Evolutionary conservation across 164 flowering plant species (phyloP).

Genomic region (Sextonia rubra): DNA sequence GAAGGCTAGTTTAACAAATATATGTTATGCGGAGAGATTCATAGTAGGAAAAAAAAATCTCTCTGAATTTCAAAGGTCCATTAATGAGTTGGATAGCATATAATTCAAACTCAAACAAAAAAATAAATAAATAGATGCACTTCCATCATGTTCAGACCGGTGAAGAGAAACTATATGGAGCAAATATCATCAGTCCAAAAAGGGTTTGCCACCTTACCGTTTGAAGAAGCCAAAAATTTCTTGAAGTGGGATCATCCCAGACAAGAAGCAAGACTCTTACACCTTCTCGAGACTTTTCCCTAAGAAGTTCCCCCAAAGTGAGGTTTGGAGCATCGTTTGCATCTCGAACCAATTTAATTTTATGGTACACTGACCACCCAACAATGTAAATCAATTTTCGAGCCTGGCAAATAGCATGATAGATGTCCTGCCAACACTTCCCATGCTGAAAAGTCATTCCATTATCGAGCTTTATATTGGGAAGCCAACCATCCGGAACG

Average conservation of each 20-base stretch:
- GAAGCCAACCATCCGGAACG: conserved; percentile 84
- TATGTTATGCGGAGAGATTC: background rate
- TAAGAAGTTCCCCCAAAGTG: conserved; percentile 82
- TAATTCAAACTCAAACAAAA: background rate
- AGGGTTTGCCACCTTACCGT: conserved; percentile 37
- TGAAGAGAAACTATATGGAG: background rate
- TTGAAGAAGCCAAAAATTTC: conserved; percentile 69
- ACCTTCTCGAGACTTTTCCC: conserved; percentile 88
- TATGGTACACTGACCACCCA: conserved; percentile 97
- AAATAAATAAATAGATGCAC: too few species aligned
- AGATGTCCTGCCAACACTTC: conserved; percentile 87
- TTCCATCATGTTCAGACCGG: background rate
- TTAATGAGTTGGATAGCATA: background rate
- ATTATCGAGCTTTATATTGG: conserved; percentile 52
- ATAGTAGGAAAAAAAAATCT: background rate
- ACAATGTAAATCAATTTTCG: conserved; percentile 70
- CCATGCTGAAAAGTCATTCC: conserved; percentile 77
- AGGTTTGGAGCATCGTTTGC: conserved; percentile 29
- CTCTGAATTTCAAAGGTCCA: background rate
- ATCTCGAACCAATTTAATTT: conserved; percentile 70
- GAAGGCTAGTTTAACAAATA: background rate
- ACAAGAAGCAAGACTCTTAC: conserved; percentile 88
- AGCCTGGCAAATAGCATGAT: conserved; percentile 80
- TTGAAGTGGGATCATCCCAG: conserved; percentile 99
- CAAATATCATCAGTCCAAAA: too few species aligned